These are phyloP conservation scores for Russula dissimulans DNA, from an alignment of 768 basidiomycete species.

Conservation along the genomic window DNA sequence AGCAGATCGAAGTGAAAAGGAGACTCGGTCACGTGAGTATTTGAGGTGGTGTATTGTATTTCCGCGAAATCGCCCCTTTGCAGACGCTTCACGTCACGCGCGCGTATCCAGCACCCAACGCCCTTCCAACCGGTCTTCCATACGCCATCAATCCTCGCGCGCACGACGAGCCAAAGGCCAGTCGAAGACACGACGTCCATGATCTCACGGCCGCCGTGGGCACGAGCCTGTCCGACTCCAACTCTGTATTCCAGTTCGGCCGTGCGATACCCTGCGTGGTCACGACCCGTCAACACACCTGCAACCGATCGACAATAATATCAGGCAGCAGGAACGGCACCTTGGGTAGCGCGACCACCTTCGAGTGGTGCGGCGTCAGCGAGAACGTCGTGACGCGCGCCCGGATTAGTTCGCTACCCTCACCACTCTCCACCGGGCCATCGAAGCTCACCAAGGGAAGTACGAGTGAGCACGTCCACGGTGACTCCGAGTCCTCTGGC, in stretches of 20 bases:
- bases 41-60: too few relatives aligned
- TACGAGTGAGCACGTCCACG: conserved; percentile 86
- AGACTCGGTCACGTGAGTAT: too few relatives aligned
- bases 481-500: conserved; percentile 92
- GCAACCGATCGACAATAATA: conserved; percentile 57
- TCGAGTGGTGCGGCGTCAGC: conserved; percentile 93
- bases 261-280: conserved; percentile 28
- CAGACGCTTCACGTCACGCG: conserved; percentile 13
- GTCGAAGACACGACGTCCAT: conserved; percentile 37
- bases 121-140: conserved; percentile 71
- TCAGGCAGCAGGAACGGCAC: conserved; percentile 85
- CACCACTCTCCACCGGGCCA: not conserved
- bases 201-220: conserved; percentile 80
- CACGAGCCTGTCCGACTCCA: conserved; percentile 36
- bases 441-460: conserved; percentile 36
- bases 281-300: conserved; percentile 41
- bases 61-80: too few relatives aligned
- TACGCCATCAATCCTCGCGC: conserved; percentile 88
- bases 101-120: conserved; percentile 67
- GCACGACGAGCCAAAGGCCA: conserved; percentile 35
- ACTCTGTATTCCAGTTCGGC: conserved; percentile 13
- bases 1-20: too few relatives aligned
- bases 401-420: conserved; percentile 18
- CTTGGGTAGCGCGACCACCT: conserved; percentile 75
- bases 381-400: conserved; percentile 72